Percentiles rank a stretch among this genome's conserved stretches.
Conservation (phyloP, 257 asterid genomes). For the Przewalskia tangutica region DNA sequence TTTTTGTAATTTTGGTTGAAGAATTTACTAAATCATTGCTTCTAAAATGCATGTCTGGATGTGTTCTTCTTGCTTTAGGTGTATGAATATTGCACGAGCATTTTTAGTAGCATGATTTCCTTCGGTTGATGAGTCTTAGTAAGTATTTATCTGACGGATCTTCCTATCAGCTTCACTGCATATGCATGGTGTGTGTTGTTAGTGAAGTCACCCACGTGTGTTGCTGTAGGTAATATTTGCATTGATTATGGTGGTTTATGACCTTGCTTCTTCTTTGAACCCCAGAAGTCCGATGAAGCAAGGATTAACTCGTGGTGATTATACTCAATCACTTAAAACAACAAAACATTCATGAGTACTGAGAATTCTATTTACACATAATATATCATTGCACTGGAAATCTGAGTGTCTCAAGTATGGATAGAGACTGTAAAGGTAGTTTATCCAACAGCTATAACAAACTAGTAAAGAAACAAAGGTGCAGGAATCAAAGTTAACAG, state of each 20-base stretch:
- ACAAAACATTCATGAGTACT: background rate
- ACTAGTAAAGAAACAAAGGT: background rate
- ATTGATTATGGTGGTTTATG: background rate
- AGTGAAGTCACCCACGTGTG: background rate
- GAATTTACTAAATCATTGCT: background rate
- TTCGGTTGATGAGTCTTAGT: background rate
- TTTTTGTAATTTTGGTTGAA: background rate
- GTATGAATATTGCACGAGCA: background rate
- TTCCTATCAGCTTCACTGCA: background rate
- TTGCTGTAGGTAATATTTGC: background rate
- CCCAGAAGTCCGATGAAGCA: background rate
- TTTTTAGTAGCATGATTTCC: background rate
- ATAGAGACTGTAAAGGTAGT: background rate
- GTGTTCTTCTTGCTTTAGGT: background rate
- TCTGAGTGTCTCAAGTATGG: background rate
- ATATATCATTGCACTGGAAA: background rate
- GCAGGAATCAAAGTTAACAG: background rate
- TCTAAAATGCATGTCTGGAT: background rate
- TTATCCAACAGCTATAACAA: background rate
- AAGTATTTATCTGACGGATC: background rate
- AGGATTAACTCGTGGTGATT: background rate
- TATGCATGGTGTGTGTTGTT: background rate
- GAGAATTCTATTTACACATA: background rate
- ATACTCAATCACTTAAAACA: background rate
- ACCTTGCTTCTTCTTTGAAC: background rate